Percentiles rank a stretch among this genome's conserved stretches.
These are phyloP conservation scores for Brassica cretica DNA, from an alignment of 345 rosid genomes.

Conservation along the genomic window DNA sequence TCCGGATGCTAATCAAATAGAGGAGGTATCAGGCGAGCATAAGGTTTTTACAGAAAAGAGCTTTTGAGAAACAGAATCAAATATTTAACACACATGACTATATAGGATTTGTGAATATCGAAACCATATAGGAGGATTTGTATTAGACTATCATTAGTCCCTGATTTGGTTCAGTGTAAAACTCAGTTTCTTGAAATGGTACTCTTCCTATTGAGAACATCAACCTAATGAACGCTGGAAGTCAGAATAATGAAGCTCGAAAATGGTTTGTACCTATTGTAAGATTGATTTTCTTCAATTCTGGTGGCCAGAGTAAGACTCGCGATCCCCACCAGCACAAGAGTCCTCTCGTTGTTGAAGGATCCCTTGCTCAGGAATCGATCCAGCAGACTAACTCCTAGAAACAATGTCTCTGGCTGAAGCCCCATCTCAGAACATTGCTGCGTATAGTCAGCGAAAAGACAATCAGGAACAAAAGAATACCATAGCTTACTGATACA, in stretches of 20 bases:
- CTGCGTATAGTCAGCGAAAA: conserved; percentile 45
- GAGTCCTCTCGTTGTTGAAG: conserved; percentile 56
- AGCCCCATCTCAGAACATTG: conserved; percentile 59
- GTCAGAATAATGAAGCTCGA: neutral
- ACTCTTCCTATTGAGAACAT: conserved; percentile 7
- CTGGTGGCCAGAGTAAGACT: conserved; percentile 81
- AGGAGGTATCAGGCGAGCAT: conserved; percentile 14
- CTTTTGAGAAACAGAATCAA: neutral
- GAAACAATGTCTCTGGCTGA: conserved; percentile 76
- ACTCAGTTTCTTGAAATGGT: neutral
- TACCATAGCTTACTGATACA: neutral
- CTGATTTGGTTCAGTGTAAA: neutral
- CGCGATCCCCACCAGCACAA: conserved; percentile 78
- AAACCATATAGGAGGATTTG: conserved; percentile 9
- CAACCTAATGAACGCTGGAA: neutral
- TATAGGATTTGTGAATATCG: neutral
- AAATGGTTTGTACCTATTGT: conserved; percentile 54
- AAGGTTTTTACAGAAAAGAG: neutral
- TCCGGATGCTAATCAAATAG: conserved; percentile 52
- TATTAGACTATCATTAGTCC: neutral
- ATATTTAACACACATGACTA: neutral
- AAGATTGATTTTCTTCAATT: conserved; percentile 92
- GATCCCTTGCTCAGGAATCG: conserved; percentile 78
- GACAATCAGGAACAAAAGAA: conserved; percentile 21
- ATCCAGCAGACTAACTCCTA: conserved; percentile 74